Base-by-base conservation (phyloP, 176 grass and related monocot species). In the Triticum urartu region DNA sequence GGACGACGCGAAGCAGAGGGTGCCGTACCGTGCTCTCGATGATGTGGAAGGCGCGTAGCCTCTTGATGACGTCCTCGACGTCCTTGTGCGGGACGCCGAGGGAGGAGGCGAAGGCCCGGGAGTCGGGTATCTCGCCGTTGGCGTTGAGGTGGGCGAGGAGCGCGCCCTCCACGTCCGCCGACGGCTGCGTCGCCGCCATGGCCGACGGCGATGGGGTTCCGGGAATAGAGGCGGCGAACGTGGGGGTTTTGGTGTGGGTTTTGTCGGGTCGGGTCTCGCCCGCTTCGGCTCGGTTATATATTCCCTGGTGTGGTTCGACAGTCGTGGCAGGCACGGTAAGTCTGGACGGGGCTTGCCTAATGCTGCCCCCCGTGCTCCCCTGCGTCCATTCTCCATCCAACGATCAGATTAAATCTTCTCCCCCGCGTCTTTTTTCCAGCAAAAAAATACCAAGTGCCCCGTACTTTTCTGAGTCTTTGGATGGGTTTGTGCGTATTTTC, bases 21-120 rank as follows among this genome's bases (percentile, higher is more conserved):
- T 84, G 81, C 80, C 7, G 63, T 86, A 84, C 83, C 7, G 43
- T 43, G 72, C 43, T 35, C 21, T 96, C 87, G 15, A 99, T 87
- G 84, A 99, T 96, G 77, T 87, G 79, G 83, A 99, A 93, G 30
- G 94, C 94, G 45, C 80, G 79, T 80, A 99, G 97, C 22, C 94
- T 86, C 90, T 96, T 99, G 87, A 99, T 91, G 73, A 99, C 83
- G 77, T 91, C 86, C 87, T 91, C 92, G 54, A 99, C 77, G 33
- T 96, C 90, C 18, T 34, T 80, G 89, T 99, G 97, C 36, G 83
- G 71, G 72, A 96, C 82, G 52, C 92, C 85, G 50, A 91, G 59
- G 76, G 86, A 90, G 79, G 92, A 79, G 7, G 97, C 85, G 75
- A 94, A 96, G 77, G 85, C 52, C 68, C 90, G 92, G 22, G 97